phyloP scores from a whole-genome alignment of 176 grass and related monocot species.

The Lolium perenne region DNA sequence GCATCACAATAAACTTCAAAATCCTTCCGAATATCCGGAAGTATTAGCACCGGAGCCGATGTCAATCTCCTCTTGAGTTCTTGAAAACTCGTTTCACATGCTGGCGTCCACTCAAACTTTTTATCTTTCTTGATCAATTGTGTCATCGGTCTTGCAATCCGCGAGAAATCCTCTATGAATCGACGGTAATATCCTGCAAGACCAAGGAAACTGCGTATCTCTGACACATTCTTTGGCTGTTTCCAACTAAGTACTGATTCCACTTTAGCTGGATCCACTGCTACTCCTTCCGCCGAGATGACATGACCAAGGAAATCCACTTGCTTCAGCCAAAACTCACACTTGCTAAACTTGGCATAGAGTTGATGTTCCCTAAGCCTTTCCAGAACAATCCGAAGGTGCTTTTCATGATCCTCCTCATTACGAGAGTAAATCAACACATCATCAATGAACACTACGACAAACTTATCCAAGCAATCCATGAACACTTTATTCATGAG shows the following conservation, averaged over 20 bases:
- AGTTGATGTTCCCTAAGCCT: no score
- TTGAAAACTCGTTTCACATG: not conserved
- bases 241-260: not conserved
- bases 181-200: not conserved
- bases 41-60: not conserved
- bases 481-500: no score
- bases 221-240: not conserved
- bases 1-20: not conserved
- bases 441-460: no score
- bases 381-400: no score
- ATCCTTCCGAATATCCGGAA: not conserved
- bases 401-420: no score
- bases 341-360: no score
- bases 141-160: not conserved
- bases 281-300: no score
- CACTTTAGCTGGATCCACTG: not conserved
- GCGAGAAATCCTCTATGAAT: not conserved
- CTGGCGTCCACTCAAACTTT: not conserved
- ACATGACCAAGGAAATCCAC: no score
- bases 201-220: not conserved
- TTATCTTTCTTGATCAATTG: not conserved
- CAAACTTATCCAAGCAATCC: no score
- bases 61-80: not conserved
- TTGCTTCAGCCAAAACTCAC: no score
- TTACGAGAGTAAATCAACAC: no score